These are phyloP conservation scores for Heritiera fomes DNA, from an alignment of 345 rosid genomes.

Conservation along the genomic window DNA sequence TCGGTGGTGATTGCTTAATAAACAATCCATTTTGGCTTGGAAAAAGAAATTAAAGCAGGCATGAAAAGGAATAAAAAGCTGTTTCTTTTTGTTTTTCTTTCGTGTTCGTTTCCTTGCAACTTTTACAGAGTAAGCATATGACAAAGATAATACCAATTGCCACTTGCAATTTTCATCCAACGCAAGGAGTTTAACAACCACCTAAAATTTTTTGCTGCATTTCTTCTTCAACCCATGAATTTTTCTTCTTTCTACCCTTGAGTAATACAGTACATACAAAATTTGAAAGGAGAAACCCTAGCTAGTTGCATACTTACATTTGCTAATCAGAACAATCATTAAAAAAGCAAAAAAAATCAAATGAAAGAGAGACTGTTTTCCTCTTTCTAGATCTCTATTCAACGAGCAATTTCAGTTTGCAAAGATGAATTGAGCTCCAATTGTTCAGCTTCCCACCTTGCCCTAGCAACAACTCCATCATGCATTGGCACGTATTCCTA, in stretches of 20 bases:
- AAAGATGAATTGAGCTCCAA: slow-evolving; percentile 49
- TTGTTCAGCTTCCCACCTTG: slow-evolving; percentile 61
- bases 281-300: slow-evolving; percentile 23
- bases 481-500: slow-evolving; percentile 65
- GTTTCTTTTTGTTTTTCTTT: slow-evolving; percentile 18
- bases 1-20: too few relatives aligned
- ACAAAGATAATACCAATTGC: background rate
- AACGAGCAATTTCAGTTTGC: slow-evolving; percentile 61
- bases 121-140: slow-evolving; percentile 5
- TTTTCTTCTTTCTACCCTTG: slow-evolving; percentile 10
- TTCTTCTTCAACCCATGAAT: background rate
- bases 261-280: slow-evolving; percentile 11
- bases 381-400: background rate
- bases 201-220: background rate
- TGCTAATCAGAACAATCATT: background rate
- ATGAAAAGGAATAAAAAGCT: slow-evolving; percentile 17
- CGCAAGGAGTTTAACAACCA: background rate
- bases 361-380: background rate
- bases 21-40: too few relatives aligned
- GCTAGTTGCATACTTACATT: background rate
- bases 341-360: background rate
- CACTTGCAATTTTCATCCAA: background rate
- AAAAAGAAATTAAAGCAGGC: too few relatives aligned
- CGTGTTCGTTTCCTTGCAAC: slow-evolving; percentile 13
- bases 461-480: slow-evolving; percentile 47